Evolutionary conservation across 2,329 filamentous ascomycete species (phyloP), one percentile per base, ranked within the genome.

Genomic region (Botrytis squamosa): DNA sequence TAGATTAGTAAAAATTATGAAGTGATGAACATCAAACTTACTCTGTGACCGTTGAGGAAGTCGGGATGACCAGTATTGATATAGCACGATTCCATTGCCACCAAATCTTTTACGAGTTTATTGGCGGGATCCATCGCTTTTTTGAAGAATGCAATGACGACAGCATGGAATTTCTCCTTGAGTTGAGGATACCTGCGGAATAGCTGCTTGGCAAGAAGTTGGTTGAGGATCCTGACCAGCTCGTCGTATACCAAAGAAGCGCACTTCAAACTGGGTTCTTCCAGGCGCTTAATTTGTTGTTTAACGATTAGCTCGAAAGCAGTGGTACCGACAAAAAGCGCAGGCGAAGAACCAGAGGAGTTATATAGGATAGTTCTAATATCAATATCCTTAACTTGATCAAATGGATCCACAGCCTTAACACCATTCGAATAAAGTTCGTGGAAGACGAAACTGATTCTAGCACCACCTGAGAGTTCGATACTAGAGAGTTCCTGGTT

Each of bases 251-350:
- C 95, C 71, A 99, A 87, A 70, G 94, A 97, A 57, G 97, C 95
- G 87, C 96, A 99, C 87, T 98, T 99, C 83, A 98, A 85, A 82
- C 94, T 97, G 57, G 96, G 97, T 75, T 99, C 96, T 84, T 99
- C 96, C 70, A 99, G 84, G 73, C 96, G 90, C 88, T 93, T 97
- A 84, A 99, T 99, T 83, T 99, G 95, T 83, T 98, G 94, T 88
- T 98, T 99, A 78, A 98, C 95, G 79, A 99, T 98, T 77, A 98
- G 87, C 84, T 99, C 96, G 80, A 99, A 99, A n/a, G 96, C 96
- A 10, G 93, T 97, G 12, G 96, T 98, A 73, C 96, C 96, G 44
- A 99, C 96, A 81, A 99, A 99, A 12, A 99, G 89, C 2, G 96
- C 95, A 0, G 96, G 96, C 1, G 95, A 97, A 44, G 96, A 96